These are phyloP conservation scores for Cutaneotrichosporon arboriforme DNA, from an alignment of 1,284 basidiomycete species.

Conservation along the genomic window DNA sequence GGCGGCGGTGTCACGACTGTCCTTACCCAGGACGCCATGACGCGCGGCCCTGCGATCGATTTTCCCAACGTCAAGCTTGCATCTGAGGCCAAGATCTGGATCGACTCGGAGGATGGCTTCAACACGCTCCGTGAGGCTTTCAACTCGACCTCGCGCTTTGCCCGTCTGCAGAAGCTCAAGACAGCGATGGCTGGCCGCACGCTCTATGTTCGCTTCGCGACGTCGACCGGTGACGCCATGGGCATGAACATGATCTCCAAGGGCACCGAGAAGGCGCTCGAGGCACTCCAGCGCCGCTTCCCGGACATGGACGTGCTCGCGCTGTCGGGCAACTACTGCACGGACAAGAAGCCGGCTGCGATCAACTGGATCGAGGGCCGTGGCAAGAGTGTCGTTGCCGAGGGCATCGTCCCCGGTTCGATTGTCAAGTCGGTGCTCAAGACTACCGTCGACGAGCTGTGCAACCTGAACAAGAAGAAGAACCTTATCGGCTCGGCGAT, in stretches of 20 bases:
- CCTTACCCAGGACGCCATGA: conserved; percentile 92
- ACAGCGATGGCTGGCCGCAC: conserved; percentile 83
- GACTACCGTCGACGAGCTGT: conserved; percentile 85
- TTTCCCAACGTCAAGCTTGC: conserved; percentile 79
- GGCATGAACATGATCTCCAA: conserved; percentile 99
- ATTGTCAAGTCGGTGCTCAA: conserved; percentile 88
- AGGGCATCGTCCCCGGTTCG: conserved; percentile 84
- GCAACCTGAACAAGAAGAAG: conserved; percentile 95
- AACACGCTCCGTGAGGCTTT: conserved; percentile 74
- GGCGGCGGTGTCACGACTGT: conserved; percentile 94
- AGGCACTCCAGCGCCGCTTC: conserved; percentile 71
- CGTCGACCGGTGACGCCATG: conserved; percentile 96
- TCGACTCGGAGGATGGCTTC: conserved; percentile 79
- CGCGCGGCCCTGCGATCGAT: conserved; percentile 93
- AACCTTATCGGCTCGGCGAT: conserved; percentile 96
- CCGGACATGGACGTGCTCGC: conserved; percentile 92
- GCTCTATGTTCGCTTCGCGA: conserved; percentile 91
- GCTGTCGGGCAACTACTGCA: conserved; percentile 97
- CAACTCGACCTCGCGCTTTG: conserved; percentile 89
- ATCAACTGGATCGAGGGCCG: conserved; percentile 99
- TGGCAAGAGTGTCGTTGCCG: conserved; percentile 95
- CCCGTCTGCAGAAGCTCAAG: conserved; percentile 74
- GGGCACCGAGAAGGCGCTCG: conserved; percentile 90
- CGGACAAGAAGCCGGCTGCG: conserved; percentile 98
- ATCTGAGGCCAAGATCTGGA: conserved; percentile 80